Evolutionary conservation across 345 rosid species (phyloP).

Genomic region (Streptanthus diversifolius): DNA sequence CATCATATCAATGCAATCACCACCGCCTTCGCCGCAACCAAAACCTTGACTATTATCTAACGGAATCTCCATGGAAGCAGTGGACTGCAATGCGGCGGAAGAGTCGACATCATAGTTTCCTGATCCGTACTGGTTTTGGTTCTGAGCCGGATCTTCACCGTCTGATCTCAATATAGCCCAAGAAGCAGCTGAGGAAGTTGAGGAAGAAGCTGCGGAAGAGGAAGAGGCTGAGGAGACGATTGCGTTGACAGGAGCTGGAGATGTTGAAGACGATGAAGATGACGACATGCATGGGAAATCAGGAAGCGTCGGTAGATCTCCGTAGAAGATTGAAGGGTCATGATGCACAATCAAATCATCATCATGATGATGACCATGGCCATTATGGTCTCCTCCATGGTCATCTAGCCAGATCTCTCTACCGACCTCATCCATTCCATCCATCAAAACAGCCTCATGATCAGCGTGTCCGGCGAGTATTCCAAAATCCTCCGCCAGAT

Average conservation of each 20-base stretch:
- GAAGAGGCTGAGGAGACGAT: constrained; percentile 48
- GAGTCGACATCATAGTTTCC: constrained; percentile 26
- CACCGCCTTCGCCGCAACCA: constrained; percentile 44
- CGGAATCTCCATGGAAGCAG: constrained; percentile 68
- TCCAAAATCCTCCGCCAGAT: constrained; percentile 27
- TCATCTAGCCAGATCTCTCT: constrained; percentile 56
- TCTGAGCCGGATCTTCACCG: constrained; percentile 40
- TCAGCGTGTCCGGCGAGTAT: constrained; percentile 26
- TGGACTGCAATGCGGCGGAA: constrained; percentile 58
- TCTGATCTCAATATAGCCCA: constrained; percentile 77
- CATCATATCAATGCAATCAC: constrained; percentile 57
- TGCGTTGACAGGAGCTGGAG: constrained; percentile 66
- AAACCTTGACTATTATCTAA: constrained; percentile 32
- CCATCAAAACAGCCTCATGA: constrained; percentile 32
- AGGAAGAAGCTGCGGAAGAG: constrained; percentile 57
- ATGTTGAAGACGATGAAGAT: constrained; percentile 85
- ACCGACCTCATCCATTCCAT: constrained; percentile 32
- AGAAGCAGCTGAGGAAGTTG: constrained; percentile 60
- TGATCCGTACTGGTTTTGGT: constrained; percentile 19
- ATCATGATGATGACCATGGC: constrained; percentile 45
- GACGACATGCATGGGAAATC: constrained; percentile 98
- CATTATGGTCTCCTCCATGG: constrained; percentile 41
- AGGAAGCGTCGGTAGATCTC: constrained; percentile 65
- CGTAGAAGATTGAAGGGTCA: constrained; percentile 57
- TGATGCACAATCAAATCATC: constrained; percentile 49